Percentiles rank a stretch among this genome's conserved stretches.
phyloP scores from a whole-genome alignment of 169 alveolate species.

The Eimeria nieschulzi region DNA sequence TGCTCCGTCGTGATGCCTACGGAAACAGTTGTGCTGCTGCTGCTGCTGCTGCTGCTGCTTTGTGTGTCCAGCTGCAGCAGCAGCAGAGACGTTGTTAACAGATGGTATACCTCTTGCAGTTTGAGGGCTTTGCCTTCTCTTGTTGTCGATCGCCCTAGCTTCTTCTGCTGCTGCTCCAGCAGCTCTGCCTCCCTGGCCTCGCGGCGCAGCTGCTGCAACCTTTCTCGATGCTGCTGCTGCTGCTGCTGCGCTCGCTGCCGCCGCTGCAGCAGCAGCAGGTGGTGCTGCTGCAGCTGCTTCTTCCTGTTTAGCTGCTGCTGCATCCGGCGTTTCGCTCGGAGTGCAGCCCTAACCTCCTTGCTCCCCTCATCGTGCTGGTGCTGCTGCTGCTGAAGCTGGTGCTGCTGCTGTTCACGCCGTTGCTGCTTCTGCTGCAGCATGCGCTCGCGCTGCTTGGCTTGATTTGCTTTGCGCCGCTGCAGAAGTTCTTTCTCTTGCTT shows the following conservation, averaged over 20 bases:
- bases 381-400: background rate
- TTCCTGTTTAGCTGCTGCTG: slow-evolving; percentile 39
- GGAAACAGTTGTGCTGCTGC: background rate
- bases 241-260: slow-evolving; percentile 11
- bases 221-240: slow-evolving; percentile 24
- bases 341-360: slow-evolving; percentile 17
- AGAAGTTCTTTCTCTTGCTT: slow-evolving; percentile 31
- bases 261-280: slow-evolving; percentile 24
- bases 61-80: slow-evolving; percentile 36
- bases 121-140: slow-evolving; percentile 31
- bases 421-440: slow-evolving; percentile 47
- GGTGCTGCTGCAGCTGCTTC: slow-evolving; percentile 19
- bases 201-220: slow-evolving; percentile 26
- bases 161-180: slow-evolving; percentile 49
- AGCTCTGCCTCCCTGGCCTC: slow-evolving; percentile 20
- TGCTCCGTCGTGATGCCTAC: slow-evolving; percentile 20
- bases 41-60: background rate
- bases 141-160: slow-evolving; percentile 33
- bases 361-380: background rate
- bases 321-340: slow-evolving; percentile 12
- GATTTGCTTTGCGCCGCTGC: slow-evolving; percentile 49
- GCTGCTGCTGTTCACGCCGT: slow-evolving; percentile 34
- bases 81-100: slow-evolving; percentile 4
- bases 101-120: background rate
- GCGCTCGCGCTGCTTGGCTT: slow-evolving; percentile 52